Evolutionary conservation across 2,329 filamentous ascomycete species (phyloP), one percentile per base, ranked within the genome.

Genomic region (Pseudogymnoascus sp.): DNA sequence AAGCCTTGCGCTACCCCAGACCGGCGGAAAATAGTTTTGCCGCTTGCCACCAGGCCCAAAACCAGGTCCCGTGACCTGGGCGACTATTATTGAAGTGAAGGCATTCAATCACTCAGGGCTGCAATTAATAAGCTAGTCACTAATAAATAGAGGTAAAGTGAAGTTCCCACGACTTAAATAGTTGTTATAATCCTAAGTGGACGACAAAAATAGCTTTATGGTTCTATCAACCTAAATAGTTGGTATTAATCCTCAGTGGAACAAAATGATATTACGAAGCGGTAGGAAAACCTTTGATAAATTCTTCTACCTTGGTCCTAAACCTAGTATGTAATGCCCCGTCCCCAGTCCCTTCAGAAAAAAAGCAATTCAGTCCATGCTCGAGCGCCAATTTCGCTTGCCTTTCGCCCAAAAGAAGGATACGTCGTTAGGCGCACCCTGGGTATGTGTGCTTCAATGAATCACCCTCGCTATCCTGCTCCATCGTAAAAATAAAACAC

Each of bases 1-100:
- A 38, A 60, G 59, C 59, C 59, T 60, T 29, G 59, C 59, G 35
- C 59, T 60, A 40, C 59, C 59, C 59, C 59, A 60, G 59, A 60
- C 15, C 9, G 7, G 29, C 33, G 59, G 59, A 17, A 40, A 26
- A 60, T 60, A 26, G 11, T 60, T 26, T 38, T 35, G 19, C 59
- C 59, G 59, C 10, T 33, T 56, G 6, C 29, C 10, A 17, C n/a
- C 6, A 21, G 9, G 46, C 1, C 11, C 23, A 53, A 7, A 19
- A 33, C 31, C n/a, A 56, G 29, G 29, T 56, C n/a, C 50, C 50
- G 50, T 56, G 50, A 56, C 29, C 29, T 33, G n/a, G 7, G 5
- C 11, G 31, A 2, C 31, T 11, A 11, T 33, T 11, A 11, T 33
- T 33, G 7, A 33, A 33, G 31, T 11, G 4, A 2, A 33, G 31